Percentiles rank a stretch among this genome's conserved stretches.
phyloP scores from a whole-genome alignment of 176 grass and related monocot genomes.

The Tillandsia fasciculata region DNA sequence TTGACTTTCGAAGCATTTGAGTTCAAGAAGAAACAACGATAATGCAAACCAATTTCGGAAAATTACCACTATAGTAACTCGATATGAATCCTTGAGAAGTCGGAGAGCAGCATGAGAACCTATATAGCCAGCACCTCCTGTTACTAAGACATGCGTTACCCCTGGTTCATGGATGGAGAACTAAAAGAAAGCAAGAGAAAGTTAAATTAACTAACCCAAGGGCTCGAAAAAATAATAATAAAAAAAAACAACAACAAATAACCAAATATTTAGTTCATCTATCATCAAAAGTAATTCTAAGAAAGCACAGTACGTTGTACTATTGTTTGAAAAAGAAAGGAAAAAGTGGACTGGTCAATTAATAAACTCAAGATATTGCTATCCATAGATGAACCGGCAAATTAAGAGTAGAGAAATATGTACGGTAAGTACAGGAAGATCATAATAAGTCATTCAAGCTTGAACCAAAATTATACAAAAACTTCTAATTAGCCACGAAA shows the following conservation, averaged over 20 bases:
- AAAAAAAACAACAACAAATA: not conserved
- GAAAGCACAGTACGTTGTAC: not conserved
- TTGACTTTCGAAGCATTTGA: not conserved
- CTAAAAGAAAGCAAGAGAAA: conserved; percentile 32
- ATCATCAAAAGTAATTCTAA: not conserved
- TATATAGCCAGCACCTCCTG: conserved; percentile 77
- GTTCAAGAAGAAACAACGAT: not conserved
- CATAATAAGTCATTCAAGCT: too few species aligned
- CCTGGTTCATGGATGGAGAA: conserved; percentile 75
- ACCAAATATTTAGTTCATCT: not conserved
- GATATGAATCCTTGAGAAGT: conserved; percentile 64
- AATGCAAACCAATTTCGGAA: not conserved
- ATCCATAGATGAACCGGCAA: too few species aligned
- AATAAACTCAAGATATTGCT: not conserved
- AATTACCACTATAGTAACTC: conserved; percentile 89
- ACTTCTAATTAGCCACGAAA: too few species aligned
- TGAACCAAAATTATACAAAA: too few species aligned
- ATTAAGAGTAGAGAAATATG: not conserved
- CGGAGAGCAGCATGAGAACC: conserved; percentile 78
- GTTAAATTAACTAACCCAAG: not conserved
- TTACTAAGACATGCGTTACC: conserved; percentile 71
- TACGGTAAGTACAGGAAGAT: not conserved
- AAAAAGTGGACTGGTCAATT: not conserved
- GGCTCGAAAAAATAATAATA: not conserved
- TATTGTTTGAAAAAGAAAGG: not conserved